A percentile compares a stretch with the other conserved stretches of the same genome.
phyloP scores from a whole-genome alignment of 1,284 basidiomycete species.

The Rhodotorula mucilaginosa region DNA sequence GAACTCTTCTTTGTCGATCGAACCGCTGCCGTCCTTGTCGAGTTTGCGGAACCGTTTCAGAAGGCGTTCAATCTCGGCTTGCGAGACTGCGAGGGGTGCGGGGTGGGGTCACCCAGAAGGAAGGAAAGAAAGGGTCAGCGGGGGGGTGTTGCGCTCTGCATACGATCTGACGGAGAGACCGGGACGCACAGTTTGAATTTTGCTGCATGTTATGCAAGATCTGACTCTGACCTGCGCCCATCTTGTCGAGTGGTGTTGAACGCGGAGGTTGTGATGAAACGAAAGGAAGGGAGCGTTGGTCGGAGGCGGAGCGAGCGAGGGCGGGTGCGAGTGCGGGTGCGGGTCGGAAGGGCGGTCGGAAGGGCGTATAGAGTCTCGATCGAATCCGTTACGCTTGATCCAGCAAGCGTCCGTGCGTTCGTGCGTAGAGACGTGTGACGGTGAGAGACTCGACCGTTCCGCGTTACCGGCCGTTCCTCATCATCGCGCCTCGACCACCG shows the following conservation, averaged over 20 bases:
- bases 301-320: neutral
- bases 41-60: slow-evolving; percentile 99
- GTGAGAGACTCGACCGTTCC: neutral
- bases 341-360: neutral
- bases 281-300: no score
- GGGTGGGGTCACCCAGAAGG: neutral
- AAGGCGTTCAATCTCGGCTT: slow-evolving; percentile 82
- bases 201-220: slow-evolving; percentile 92
- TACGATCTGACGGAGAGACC: neutral
- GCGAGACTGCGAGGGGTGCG: slow-evolving; percentile 65
- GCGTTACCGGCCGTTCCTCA: no score
- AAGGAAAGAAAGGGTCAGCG: neutral
- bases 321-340: neutral
- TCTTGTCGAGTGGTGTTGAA: slow-evolving; percentile 23
- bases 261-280: no score
- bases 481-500: neutral
- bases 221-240: slow-evolving; percentile 67
- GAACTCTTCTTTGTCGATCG: slow-evolving; percentile 98
- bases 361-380: no score
- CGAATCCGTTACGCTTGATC: no score
- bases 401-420: no score
- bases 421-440: neutral
- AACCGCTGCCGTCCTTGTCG: slow-evolving; percentile 95
- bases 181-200: slow-evolving; percentile 73
- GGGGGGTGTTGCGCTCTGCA: no score